Evolutionary conservation across 1,139 yeast genomes (phyloP).

Genomic region (Yamadazyma taylorii): DNA sequence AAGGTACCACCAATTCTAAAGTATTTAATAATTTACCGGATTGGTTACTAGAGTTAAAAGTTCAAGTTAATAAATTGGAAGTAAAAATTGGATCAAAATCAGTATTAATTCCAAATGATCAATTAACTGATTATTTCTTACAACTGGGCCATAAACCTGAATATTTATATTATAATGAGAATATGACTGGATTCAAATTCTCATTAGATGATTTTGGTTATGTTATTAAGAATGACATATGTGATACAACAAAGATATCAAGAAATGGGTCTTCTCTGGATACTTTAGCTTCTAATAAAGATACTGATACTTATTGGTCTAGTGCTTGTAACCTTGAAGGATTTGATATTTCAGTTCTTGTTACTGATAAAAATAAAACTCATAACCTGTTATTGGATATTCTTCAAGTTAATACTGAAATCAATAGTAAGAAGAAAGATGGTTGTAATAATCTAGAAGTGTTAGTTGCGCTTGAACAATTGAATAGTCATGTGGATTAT

Average conservation of each 20-base stretch:
- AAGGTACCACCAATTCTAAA: constrained; percentile 13
- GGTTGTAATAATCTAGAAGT: constrained; percentile 27
- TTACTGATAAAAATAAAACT: constrained; percentile 20
- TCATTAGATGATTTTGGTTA: constrained; percentile 6
- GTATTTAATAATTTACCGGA: constrained; percentile 39
- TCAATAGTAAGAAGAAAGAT: constrained; percentile 1
- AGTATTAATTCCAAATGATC: constrained; percentile 48
- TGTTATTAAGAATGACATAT: constrained; percentile 3
- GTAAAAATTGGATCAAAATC: constrained; percentile 60
- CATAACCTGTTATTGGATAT: constrained; percentile 16
- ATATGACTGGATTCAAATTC: constrained; percentile 27
- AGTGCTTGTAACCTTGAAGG: constrained; percentile 14
- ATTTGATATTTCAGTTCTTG: constrained; percentile 28
- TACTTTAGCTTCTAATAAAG: constrained; percentile 19
- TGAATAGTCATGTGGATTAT: constrained; percentile 43
- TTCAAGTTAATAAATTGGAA: constrained; percentile 31
- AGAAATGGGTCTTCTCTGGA: constrained; percentile 25
- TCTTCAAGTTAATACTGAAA: constrained; percentile 18
- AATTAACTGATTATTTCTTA: constrained; percentile 40
- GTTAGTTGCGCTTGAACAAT: constrained; percentile 26
- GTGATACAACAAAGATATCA: too few species aligned
- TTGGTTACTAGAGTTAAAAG: constrained; percentile 43
- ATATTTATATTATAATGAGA: constrained; percentile 19
- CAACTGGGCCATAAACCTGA: constrained; percentile 20
- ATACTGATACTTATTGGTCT: constrained; percentile 20